phyloP scores from a whole-genome alignment of 2,329 filamentous ascomycete species.

The Chaetomium olivaceum region DNA sequence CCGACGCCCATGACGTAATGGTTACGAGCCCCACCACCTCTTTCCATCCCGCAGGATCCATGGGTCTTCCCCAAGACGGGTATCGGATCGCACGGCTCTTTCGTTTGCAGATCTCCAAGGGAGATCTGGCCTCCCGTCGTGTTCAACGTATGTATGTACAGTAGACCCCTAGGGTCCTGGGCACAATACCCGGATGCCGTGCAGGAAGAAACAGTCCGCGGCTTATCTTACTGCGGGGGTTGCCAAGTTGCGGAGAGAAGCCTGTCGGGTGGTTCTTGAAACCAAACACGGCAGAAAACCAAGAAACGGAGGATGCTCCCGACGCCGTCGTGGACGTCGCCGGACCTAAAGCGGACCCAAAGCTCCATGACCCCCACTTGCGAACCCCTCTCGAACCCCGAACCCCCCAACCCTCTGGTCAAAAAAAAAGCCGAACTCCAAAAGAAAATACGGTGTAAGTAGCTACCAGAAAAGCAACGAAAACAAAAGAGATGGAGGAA shows the following conservation, averaged over 20 bases:
- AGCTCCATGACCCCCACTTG: background rate
- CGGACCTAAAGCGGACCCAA: background rate
- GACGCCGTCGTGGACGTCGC: background rate
- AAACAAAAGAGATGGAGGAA: too few species aligned
- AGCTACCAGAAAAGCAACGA: too few species aligned
- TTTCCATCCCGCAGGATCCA: slow-evolving; percentile 1
- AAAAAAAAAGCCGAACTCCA: too few species aligned
- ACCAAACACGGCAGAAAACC: background rate
- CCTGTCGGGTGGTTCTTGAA: background rate
- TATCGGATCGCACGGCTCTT: slow-evolving; percentile 3
- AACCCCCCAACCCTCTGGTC: too few species aligned
- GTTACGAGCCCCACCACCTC: background rate
- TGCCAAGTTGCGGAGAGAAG: background rate
- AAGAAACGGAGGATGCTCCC: background rate
- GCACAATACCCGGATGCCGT: slow-evolving; percentile 1
- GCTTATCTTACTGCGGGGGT: background rate
- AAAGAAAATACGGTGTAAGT: too few species aligned
- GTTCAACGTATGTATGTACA: background rate
- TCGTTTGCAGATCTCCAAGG: background rate
- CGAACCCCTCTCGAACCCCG: background rate
- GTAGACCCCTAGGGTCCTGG: background rate
- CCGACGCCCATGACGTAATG: background rate
- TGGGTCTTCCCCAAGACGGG: background rate
- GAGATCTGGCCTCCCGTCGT: background rate
- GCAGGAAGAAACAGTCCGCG: background rate